phyloP scores from a whole-genome alignment of 345 rosid genomes.

The Alliaria petiolata region DNA sequence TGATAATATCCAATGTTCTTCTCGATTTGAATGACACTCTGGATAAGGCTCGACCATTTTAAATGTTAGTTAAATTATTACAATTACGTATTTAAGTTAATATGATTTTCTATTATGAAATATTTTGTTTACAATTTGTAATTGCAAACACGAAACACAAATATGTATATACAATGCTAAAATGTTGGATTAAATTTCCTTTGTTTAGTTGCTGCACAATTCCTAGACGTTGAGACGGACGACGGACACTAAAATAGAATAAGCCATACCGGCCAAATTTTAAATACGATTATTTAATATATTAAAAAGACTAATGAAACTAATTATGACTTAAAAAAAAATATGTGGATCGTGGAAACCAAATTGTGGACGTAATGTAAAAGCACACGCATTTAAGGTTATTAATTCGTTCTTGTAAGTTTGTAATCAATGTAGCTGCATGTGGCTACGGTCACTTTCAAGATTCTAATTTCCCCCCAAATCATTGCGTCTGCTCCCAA shows the following conservation, averaged over 20 bases:
- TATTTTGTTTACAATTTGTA: not conserved
- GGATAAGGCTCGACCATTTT: not conserved
- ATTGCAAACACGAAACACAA: not conserved
- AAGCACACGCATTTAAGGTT: not conserved
- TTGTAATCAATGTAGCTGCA: not conserved
- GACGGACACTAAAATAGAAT: too few species aligned
- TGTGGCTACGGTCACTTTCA: constrained; percentile 7
- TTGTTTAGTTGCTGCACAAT: too few species aligned
- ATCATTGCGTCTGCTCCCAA: constrained; percentile 1
- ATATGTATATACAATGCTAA: not conserved
- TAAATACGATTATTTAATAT: too few species aligned
- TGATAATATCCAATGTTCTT: not conserved
- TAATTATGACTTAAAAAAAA: too few species aligned
- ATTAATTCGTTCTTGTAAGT: not conserved
- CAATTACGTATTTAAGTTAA: not conserved
- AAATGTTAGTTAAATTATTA: not conserved
- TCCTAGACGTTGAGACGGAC: too few species aligned
- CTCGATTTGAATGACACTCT: not conserved
- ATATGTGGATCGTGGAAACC: not conserved
- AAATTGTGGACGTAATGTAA: constrained; percentile 8
- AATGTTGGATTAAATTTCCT: too few species aligned
- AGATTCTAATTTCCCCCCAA: not conserved
- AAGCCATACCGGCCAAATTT: too few species aligned
- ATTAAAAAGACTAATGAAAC: too few species aligned
- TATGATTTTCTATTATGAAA: not conserved